Conservation (phyloP, 768 basidiomycete genomes). For the Gyrodon lividus region DNA sequence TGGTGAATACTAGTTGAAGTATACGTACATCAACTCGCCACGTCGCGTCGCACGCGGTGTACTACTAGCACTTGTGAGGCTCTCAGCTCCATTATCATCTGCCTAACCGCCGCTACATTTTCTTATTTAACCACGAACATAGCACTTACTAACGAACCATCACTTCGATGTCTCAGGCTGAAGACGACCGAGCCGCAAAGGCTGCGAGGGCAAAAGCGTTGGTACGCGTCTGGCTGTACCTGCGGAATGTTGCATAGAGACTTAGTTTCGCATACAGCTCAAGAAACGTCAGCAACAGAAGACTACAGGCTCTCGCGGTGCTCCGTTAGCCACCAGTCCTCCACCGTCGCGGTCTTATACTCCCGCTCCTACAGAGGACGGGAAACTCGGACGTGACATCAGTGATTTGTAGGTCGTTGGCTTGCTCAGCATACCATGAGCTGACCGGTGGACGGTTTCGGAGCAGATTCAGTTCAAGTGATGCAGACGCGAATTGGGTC, state of each 20-base stretch:
- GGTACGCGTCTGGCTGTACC: slow-evolving; percentile 42
- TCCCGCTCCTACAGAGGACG: slow-evolving; percentile 48
- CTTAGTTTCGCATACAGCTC: slow-evolving; percentile 45
- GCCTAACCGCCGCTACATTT: slow-evolving; percentile 1
- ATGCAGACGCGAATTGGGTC: slow-evolving; percentile 54
- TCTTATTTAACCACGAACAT: slow-evolving; percentile 6
- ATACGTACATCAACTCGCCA: neutral
- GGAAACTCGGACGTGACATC: slow-evolving; percentile 46
- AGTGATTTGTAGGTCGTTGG: slow-evolving; percentile 62
- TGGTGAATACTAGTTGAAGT: neutral
- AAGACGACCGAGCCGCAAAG: slow-evolving; percentile 76
- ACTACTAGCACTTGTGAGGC: neutral
- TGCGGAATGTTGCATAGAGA: neutral
- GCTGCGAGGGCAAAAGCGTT: slow-evolving; percentile 82
- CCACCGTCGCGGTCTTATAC: slow-evolving; percentile 52
- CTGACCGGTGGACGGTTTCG: slow-evolving; percentile 18
- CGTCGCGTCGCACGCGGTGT: neutral
- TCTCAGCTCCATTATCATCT: neutral
- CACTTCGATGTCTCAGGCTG: slow-evolving; percentile 41
- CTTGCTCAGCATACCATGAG: neutral
- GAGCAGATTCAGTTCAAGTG: slow-evolving; percentile 45
- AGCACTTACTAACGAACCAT: slow-evolving; percentile 5
- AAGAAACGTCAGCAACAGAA: slow-evolving; percentile 83
- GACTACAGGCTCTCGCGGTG: slow-evolving; percentile 39
- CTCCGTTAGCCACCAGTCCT: slow-evolving; percentile 37